Base-by-base conservation (phyloP, 2,329 filamentous ascomycete genomes). In the Grosmannia huntii region DNA sequence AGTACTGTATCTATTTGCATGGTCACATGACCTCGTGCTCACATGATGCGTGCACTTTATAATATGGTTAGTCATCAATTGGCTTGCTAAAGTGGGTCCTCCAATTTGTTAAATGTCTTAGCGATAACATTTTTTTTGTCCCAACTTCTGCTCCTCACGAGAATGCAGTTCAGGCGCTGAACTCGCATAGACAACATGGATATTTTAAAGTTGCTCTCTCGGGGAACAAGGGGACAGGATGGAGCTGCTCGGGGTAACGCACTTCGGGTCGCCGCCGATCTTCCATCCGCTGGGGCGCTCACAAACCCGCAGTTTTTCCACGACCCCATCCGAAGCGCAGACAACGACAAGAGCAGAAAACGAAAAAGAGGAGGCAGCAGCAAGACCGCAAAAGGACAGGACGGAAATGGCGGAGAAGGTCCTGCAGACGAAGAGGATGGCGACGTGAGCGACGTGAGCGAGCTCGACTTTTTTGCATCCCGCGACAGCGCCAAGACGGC, bases 301-400 rank as follows among this genome's bases (percentile, higher is more conserved):
- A 72, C 79, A 50, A 86, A 86, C 64, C 85, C 87, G 10, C 87
- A 90, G 69, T 78, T 89, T 36, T 89, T 81, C 71, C 78, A 85
- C 71, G 81, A 76, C 19, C 71, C 77, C 27, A 70, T 72, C 49
- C 57, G 51, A 57, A 68, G 71, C 1, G 62, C 65, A 14, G 66
- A 70, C 59, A 72, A 74, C 58, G 75, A 77, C 64, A 84, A 83
- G 72, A 75, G 81, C 23, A n/a, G 51, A 63, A 85, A 85, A 70
- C 73, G 80, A 57, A 72, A 68, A 60, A 68, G 70, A 51, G 65
- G 68, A 25, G 63, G 65, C 6, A 5, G 38, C 14, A 31, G 55
- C 33, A 36, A 41, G n/a, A 19, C 16, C 3, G 11, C 14, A 49
- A 16, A 44, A 19, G 41, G 28, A 16, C 27, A 23, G 23, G 23